phyloP scores from a whole-genome alignment of 257 asterid genomes.

The Forsythia viridissima region DNA sequence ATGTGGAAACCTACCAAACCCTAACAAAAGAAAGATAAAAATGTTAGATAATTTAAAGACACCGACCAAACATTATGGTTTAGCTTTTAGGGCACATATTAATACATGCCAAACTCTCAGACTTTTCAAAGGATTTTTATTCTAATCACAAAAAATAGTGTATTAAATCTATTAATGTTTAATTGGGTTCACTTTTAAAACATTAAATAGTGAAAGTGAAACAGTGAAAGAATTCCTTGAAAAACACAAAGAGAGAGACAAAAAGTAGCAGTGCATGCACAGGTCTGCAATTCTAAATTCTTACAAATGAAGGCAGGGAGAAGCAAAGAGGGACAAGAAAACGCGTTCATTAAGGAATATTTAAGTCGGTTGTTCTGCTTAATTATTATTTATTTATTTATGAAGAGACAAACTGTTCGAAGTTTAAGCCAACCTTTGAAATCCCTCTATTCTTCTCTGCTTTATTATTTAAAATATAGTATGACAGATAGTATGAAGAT shows the following conservation, averaged over 20 bases:
- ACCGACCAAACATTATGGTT: slow-evolving; percentile 35
- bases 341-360: slow-evolving; percentile 18
- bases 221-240: slow-evolving; percentile 23
- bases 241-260: not conserved
- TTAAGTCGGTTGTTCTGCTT: slow-evolving; percentile 26
- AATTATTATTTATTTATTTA: not conserved
- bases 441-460: slow-evolving; percentile 25
- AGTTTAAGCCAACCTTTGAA: slow-evolving; percentile 46
- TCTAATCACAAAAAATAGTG: not conserved
- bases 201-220: not conserved
- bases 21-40: not conserved
- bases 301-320: slow-evolving; percentile 17
- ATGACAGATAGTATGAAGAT: not conserved
- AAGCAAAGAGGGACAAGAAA: slow-evolving; percentile 21
- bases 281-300: slow-evolving; percentile 12
- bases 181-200: not conserved
- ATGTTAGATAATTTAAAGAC: slow-evolving; percentile 18
- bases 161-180: no score
- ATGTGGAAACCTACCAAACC: slow-evolving; percentile 34
- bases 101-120: slow-evolving; percentile 1
- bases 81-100: slow-evolving; percentile 36
- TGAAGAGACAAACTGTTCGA: slow-evolving; percentile 18
- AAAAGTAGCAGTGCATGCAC: not conserved
- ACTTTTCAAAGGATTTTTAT: not conserved
- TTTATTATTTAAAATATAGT: slow-evolving; percentile 23